Percentiles rank a stretch among this genome's conserved stretches.
These are phyloP conservation scores for Ceratobasidium papillatum DNA, from an alignment of 1,284 basidiomycete species.

Conservation along the genomic window DNA sequence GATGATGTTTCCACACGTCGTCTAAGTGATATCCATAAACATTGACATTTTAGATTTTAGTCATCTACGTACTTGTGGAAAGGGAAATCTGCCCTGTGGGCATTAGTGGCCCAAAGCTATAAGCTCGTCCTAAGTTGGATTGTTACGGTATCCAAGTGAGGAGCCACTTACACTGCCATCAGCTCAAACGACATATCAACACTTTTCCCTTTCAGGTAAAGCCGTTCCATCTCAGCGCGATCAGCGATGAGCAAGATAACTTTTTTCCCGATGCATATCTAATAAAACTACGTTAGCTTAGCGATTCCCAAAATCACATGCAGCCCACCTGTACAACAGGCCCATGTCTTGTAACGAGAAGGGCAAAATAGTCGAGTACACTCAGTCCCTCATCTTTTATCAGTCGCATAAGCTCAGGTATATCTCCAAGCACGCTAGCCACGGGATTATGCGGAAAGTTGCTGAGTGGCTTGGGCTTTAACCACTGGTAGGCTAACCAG, in stretches of 20 bases:
- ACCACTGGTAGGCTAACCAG: not conserved
- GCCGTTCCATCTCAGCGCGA: not conserved
- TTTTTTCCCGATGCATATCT: slow-evolving; percentile 5
- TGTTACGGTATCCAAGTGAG: too few species aligned
- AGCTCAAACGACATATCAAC: not conserved
- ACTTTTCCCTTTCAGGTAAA: not conserved
- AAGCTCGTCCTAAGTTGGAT: too few species aligned
- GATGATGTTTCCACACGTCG: slow-evolving; percentile 13
- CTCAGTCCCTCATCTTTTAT: not conserved
- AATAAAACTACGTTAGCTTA: not conserved
- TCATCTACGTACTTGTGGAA: not conserved
- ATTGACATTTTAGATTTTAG: not conserved
- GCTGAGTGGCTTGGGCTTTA: slow-evolving; percentile 16
- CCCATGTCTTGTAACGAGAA: slow-evolving; percentile 1
- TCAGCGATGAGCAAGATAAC: slow-evolving; percentile 10
- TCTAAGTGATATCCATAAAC: not conserved
- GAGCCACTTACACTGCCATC: not conserved
- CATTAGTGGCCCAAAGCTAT: too few species aligned
- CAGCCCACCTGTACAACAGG: slow-evolving; percentile 5
- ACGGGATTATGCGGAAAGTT: slow-evolving; percentile 22
- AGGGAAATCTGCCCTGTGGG: slow-evolving; percentile 19
- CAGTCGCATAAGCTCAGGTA: slow-evolving; percentile 6
- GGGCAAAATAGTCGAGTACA: slow-evolving; percentile 4
- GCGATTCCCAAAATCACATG: not conserved
- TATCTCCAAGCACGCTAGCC: not conserved